Evolutionary conservation across 441 rosid genomes (phyloP).

Genomic region (Jatropha multifida): DNA sequence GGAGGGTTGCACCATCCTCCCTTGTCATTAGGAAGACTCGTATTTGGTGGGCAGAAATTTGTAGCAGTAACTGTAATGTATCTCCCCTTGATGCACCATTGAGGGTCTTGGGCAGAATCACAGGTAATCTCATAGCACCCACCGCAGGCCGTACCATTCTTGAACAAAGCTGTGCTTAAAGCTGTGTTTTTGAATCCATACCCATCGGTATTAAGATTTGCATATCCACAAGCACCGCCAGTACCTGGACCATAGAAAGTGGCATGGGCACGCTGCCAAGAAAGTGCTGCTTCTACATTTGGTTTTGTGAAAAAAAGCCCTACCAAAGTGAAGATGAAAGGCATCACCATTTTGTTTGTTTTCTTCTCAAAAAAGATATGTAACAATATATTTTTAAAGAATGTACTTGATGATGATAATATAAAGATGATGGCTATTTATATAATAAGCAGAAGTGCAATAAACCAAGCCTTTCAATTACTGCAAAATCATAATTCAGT

Average conservation of each 20-base stretch:
- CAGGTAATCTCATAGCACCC: constrained; percentile 67
- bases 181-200: constrained; percentile 62
- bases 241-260: constrained; percentile 65
- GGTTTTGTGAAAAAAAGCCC: constrained; percentile 25
- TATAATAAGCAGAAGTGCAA: constrained; percentile 16
- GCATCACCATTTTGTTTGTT: constrained; percentile 29
- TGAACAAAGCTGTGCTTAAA: constrained; percentile 64
- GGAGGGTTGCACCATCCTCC: constrained; percentile 91
- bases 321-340: constrained; percentile 21
- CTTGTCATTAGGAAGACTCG: constrained; percentile 50
- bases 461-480: no score
- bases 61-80: constrained; percentile 20
- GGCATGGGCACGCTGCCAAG: constrained; percentile 65
- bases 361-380: not conserved
- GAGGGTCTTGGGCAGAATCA: constrained; percentile 50
- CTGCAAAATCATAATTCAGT: no score
- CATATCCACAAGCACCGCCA: constrained; percentile 93
- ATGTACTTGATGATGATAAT: not conserved
- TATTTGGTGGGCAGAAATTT: constrained; percentile 81
- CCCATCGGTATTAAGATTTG: constrained; percentile 63
- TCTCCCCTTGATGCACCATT: constrained; percentile 63
- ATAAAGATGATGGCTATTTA: constrained; percentile 22
- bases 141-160: constrained; percentile 58
- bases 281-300: constrained; percentile 35
- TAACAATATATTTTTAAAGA: no score